Base-by-base conservation (phyloP, 2,329 filamentous ascomycete genomes). In the Pezicula rhizophila region DNA sequence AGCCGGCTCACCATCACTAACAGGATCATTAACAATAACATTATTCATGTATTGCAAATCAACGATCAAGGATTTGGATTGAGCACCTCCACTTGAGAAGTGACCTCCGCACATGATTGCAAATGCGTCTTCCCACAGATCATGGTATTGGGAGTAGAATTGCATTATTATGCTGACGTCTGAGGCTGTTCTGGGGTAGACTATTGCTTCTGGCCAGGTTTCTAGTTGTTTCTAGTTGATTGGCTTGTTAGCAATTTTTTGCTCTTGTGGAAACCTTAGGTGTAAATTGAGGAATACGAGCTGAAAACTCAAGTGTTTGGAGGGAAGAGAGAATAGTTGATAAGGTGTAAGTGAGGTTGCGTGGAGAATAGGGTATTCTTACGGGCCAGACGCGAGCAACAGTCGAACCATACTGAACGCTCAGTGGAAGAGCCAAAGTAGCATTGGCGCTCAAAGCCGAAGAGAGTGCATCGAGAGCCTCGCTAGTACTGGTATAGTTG, bases 131-230 rank as follows among this genome's bases (percentile, higher is more conserved):
- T 45, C 42, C 42, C 42, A 45, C n/a, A 45, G 42, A 45, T 25
- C 26, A 26, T 45, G 42, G 18, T 45, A 23, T 20, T 45, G 25
- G 5, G 42, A 45, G 23, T 45, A 45, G 33, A 45, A 45, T 20
- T 45, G 42, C 42, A 45, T 34, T n/a, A 45, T 45, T 8, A 45
- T 45, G 31, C 42, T 45, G 28, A 45, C 42, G 25, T 45, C 42
- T 35, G 33, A 25, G 6, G 42, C 5, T 2, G 42, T 45, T 25
- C 42, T 45, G 2, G 42, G 42, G 31, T 45, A 45, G 14, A 45
- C 42, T 20, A 45, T 45, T 5, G 42, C 42, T 34, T 45, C 42
- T 34, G 42, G 42, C 42, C 42, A 45, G 15, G 42, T 45, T 18
- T 45, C 42, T 11, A 45, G 25, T 23, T 45, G 42, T 17, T 45